A percentile compares a stretch with the other conserved stretches of the same genome.
phyloP scores from a whole-genome alignment of 805 yeast species.

The Starmera pachycereana region DNA sequence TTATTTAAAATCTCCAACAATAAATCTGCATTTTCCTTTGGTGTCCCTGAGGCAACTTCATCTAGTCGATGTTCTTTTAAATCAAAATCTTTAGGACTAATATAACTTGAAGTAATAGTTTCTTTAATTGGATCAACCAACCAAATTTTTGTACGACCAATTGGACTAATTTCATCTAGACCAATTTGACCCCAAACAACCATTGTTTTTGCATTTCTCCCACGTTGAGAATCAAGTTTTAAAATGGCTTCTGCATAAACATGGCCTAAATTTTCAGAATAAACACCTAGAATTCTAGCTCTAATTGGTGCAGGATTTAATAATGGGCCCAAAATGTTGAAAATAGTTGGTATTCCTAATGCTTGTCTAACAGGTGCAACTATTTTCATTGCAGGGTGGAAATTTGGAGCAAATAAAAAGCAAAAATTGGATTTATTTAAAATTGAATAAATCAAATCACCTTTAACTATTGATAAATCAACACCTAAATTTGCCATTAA shows the following conservation, averaged over 20 bases:
- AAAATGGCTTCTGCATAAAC: constrained; percentile 78
- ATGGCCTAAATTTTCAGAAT: constrained; percentile 65
- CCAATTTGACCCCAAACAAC: constrained; percentile 93
- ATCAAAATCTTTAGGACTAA: constrained; percentile 75
- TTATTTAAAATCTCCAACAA: constrained; percentile 34
- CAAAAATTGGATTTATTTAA: constrained; percentile 39
- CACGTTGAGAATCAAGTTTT: constrained; percentile 40
- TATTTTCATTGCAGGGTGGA: constrained; percentile 83
- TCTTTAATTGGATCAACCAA: constrained; percentile 36
- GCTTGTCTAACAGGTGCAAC: constrained; percentile 71
- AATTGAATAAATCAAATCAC: constrained; percentile 47
- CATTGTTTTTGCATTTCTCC: constrained; percentile 45
- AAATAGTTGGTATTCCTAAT: constrained; percentile 85
- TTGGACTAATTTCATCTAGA: constrained; percentile 88
- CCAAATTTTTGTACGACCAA: constrained; percentile 81
- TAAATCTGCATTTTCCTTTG: constrained; percentile 66
- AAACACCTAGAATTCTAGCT: constrained; percentile 86
- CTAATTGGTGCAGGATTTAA: constrained; percentile 79
- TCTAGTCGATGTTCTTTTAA: constrained; percentile 60
- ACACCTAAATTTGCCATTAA: constrained; percentile 73
- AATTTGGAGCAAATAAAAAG: constrained; percentile 87
- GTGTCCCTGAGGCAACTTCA: constrained; percentile 75
- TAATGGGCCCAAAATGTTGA: constrained; percentile 89
- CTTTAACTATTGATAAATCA: constrained; percentile 61
- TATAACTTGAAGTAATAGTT: constrained; percentile 29